A percentile compares a stretch with the other conserved stretches of the same genome.
phyloP scores from a whole-genome alignment of 306 rosid species.

The Dryas octopetala region DNA sequence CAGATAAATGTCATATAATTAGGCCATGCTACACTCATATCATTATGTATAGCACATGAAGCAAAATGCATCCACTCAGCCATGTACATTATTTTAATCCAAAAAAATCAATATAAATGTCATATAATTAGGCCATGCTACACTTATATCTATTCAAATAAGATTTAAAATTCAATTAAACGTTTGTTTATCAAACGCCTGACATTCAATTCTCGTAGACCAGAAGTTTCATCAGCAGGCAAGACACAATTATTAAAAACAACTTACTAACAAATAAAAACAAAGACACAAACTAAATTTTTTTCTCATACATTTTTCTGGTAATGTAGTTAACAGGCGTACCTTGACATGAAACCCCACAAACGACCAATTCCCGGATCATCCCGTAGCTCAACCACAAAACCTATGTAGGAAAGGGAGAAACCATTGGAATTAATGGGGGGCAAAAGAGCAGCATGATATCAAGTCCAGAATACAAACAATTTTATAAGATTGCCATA shows the following conservation, averaged over 20 bases:
- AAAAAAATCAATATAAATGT: background rate
- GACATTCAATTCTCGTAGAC: background rate
- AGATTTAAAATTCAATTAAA: background rate
- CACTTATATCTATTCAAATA: background rate
- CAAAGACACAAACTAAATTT: background rate
- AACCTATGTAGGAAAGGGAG: constrained; percentile 37
- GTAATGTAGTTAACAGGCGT: background rate
- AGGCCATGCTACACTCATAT: background rate
- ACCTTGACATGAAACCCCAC: constrained; percentile 93
- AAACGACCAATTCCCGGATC: constrained; percentile 80
- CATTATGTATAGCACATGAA: background rate
- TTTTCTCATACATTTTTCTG: background rate
- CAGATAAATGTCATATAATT: background rate
- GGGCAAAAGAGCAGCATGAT: constrained; percentile 8
- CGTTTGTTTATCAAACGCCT: background rate
- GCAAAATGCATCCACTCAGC: background rate
- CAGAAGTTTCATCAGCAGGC: background rate
- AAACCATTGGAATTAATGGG: constrained; percentile 25
- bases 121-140: background rate
- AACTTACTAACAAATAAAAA: background rate
- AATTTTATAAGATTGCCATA: background rate
- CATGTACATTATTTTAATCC: background rate
- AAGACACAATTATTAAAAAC: background rate
- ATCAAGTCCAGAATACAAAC: background rate
- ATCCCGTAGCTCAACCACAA: constrained; percentile 73